Conservation (phyloP, 345 rosid genomes). For the Kernera saxatilis region DNA sequence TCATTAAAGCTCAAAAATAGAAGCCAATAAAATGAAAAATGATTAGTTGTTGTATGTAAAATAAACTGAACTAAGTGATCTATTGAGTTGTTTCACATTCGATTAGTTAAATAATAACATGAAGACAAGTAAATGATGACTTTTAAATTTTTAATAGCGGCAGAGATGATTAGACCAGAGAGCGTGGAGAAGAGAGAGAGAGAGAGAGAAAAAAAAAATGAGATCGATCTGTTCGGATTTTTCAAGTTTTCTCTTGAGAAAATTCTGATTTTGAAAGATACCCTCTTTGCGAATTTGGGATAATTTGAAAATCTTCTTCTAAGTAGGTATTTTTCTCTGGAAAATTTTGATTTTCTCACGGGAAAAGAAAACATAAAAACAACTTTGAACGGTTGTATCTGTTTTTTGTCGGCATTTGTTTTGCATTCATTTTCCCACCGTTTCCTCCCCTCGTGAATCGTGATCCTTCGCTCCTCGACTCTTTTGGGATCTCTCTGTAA, state of each 20-base stretch:
- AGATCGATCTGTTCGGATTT: background rate
- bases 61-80: too few species aligned
- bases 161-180: background rate
- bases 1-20: too few species aligned
- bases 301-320: background rate
- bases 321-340: conserved; percentile 1
- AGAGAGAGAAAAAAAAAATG: background rate
- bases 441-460: background rate
- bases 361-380: background rate
- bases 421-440: background rate
- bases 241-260: background rate
- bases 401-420: background rate
- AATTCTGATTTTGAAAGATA: background rate
- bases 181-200: background rate
- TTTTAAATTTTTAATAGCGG: background rate
- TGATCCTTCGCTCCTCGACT: background rate
- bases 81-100: background rate
- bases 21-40: too few species aligned
- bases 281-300: background rate
- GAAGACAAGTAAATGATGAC: background rate
- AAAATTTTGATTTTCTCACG: conserved; percentile 15
- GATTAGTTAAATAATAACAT: background rate
- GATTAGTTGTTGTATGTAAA: too few species aligned
- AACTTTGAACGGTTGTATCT: background rate
- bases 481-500: background rate